Base-by-base conservation (phyloP, 176 grass and related monocot species). In the Avena insularis region DNA sequence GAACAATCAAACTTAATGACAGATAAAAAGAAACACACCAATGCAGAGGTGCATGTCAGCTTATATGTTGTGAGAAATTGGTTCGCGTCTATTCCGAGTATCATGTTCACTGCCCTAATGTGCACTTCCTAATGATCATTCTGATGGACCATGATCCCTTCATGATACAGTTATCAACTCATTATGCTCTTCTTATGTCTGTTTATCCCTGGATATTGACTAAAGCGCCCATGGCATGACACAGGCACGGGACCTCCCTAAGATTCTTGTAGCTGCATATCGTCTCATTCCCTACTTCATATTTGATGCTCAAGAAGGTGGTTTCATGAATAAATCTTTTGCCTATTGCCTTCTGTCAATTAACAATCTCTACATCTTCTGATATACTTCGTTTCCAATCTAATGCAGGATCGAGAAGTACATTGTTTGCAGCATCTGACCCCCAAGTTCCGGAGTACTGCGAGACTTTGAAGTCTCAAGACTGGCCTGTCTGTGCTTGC, bases 281-380 rank as follows among this genome's bases (percentile, higher is more conserved):
- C 89, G 59, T 87, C 69, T 99, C 50, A 94, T 99, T 82, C 97
- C 97, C 12, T 99, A 94, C 85, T 99, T 99, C 89, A 94, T 99
- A 90, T 99, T 99, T 66, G 89, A 89, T 91, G 79, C 92, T 60
- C 85, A 92, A 88, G 97, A 97, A 99, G 94, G 97, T 92, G 29
- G 65, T 36, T 55, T 62, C 36, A 15, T 63, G 57, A 15, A 61
- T 60, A 56, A 19, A 74, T 43, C 80, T 81, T 60, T 11, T 61
- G 36, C 0, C 0, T 40, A 4, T 29, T 19, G 9, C 25, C 38
- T 57, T 25, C 16, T 88, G 0, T 35, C 61, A 50, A 17, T 31
- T 62, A 78, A 78, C 17, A 77, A 25, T 20, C 6, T 45, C 9
- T 23, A 11, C 54, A 65, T 77, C 63, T 75, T 43, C 81, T 75